Conservation (phyloP, 257 asterid species). For the Solanum megistacrolobum region DNA sequence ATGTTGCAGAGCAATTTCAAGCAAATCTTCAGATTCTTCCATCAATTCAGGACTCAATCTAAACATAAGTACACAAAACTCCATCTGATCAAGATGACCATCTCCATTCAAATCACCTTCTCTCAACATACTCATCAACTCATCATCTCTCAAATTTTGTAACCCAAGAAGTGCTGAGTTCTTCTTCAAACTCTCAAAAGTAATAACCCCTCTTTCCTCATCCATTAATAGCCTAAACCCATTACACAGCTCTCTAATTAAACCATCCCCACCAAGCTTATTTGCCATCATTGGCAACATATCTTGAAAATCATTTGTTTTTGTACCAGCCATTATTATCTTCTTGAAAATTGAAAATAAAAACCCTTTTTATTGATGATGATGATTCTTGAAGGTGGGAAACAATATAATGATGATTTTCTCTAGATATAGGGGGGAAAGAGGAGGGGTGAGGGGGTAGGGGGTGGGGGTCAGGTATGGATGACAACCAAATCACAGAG, state of each 20-base stretch:
- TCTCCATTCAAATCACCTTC: conserved; percentile 72
- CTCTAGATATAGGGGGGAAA: neutral
- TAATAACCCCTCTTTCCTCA: conserved; percentile 46
- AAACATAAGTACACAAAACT: conserved; percentile 80
- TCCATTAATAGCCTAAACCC: conserved; percentile 69
- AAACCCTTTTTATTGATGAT: neutral
- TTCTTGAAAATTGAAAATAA: neutral
- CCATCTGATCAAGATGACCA: conserved; percentile 66
- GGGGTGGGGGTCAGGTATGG: neutral
- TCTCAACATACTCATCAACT: conserved; percentile 46
- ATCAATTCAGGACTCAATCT: conserved; percentile 74
- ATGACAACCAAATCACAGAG: conserved; percentile 42
- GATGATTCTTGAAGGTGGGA: neutral
- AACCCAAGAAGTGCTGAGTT: conserved; percentile 61
- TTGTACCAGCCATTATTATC: conserved; percentile 17
- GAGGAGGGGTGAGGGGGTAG: neutral
- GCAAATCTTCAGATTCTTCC: conserved; percentile 45
- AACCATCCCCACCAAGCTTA: conserved; percentile 72
- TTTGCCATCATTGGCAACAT: conserved; percentile 68
- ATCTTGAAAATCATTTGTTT: conserved; percentile 40
- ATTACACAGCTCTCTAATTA: conserved; percentile 61
- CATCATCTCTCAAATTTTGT: conserved; percentile 58
- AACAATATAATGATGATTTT: neutral
- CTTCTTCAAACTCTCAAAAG: conserved; percentile 63
- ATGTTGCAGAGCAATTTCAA: conserved; percentile 36